Evolutionary conservation across 2,329 filamentous ascomycete species (phyloP), one percentile per base, ranked within the genome.

Genomic region (Sclerotinia subarctica): DNA sequence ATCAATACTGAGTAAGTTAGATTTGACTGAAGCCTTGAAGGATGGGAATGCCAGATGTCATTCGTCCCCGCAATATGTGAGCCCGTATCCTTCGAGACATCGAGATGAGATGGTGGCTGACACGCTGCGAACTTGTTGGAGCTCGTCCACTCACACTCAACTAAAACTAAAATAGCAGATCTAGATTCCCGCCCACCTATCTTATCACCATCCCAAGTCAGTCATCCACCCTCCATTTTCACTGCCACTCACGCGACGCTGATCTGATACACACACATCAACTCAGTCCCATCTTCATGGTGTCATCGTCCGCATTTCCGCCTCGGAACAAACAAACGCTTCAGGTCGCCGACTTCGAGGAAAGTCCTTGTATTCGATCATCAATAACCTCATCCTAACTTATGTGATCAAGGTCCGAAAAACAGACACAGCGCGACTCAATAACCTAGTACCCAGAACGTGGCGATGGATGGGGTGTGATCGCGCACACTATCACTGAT

Each of bases 341-440:
- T 13, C n/a, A 63, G 46, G 59, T 63, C 46, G 59, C 46, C 46
- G 59, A 51, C 59, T 63, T 42, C 32, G 26, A 21, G 32, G 47
- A 63, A 26, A 4, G 38, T 42, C 32, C 46, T 51, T 19, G 47
- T 42, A 38, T 32, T 3, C 15, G 46, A 63, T 51, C 46, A 42
- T 26, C 46, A 62, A 62, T 51, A 35, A 38, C 59, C 32, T 51
- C 46, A 38, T 26, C 21, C n/a, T 38, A 38, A 24, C 46, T 62
- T 17, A 26, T 49, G 15, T 32, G 59, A 10, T 4, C 29, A 35
- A 51, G 59, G n/a, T n/a, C n/a, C 32, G n/a, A 10, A 6, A 38
- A 38, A 19, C 19, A 11, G 4, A n/a, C 32, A 10, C n/a, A 26
- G 26, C 26, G 44, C 58, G 38, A 24, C n/a, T 38, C 13, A 5